Percentiles rank a stretch among this genome's conserved stretches.
Evolutionary conservation across 306 rosid species (phyloP).

Genomic region (Cotoneaster glaucophyllus): DNA sequence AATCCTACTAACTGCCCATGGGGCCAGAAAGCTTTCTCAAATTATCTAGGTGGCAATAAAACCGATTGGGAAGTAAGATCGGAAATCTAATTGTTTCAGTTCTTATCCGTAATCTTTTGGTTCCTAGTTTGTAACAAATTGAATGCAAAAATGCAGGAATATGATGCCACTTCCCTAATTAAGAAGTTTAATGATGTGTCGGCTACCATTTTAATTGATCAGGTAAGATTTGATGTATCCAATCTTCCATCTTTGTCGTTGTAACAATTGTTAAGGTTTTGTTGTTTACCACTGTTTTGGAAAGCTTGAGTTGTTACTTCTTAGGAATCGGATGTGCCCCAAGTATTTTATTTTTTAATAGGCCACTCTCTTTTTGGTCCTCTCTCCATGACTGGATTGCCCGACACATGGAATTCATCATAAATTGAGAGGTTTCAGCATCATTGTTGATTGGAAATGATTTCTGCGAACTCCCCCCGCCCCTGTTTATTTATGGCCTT

Average conservation of each 20-base stretch:
- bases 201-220: conserved; percentile 80
- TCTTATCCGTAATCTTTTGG: not conserved
- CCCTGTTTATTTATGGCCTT: too few species aligned
- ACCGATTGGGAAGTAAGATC: conserved; percentile 78
- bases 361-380: not conserved
- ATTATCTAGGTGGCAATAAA: conserved; percentile 74
- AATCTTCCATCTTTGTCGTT: not conserved
- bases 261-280: not conserved
- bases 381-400: not conserved
- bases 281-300: not conserved
- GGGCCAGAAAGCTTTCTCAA: conserved; percentile 92
- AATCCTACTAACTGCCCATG: conserved; percentile 82
- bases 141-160: conserved; percentile 55
- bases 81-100: not conserved
- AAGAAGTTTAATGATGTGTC: conserved; percentile 44
- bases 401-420: not conserved
- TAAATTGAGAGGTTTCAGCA: too few species aligned
- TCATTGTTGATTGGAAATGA: too few species aligned
- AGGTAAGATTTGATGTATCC: conserved; percentile 40
- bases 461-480: too few species aligned
- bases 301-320: not conserved
- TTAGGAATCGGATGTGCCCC: not conserved
- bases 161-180: conserved; percentile 70
- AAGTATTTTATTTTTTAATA: not conserved
- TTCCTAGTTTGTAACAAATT: conserved; percentile 8